Base-by-base conservation (phyloP, 306 rosid species). In the Chamaecrista fasciculata region DNA sequence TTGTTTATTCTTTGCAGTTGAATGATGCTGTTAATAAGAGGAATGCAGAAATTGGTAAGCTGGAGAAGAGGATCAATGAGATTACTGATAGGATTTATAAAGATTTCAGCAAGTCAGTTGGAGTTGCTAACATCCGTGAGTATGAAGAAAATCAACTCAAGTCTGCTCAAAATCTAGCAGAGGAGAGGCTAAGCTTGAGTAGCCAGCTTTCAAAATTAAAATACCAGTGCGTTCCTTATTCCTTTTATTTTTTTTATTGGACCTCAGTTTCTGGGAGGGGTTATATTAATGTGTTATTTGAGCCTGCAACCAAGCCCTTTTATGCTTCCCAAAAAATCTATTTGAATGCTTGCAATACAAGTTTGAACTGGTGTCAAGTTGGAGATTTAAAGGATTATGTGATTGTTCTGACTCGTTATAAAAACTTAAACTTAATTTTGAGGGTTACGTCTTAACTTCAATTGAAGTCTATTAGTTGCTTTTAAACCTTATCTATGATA, bases 101-200 rank as follows among this genome's bases (percentile, higher is more conserved):
- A 79, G 79, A 89, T 75, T 95, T 95, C 67, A 95, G 99, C 81
- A 79, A 71, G 80, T 85, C 96, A 26, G 96, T 95, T 74, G 97
- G 97, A 76, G 99, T 91, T 62, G 89, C 96, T 77, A 95, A 95
- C 81, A 95, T 95, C 43, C 97, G 99, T 42, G 99, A 95, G 77
- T 95, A 95, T 47, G 99, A 95, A 84, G 99, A 95, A 84, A 95
- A 95, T 60, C 91, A 80, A 77, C 97, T 95, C 51, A 83, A 91
- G 79, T 78, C 66, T 47, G 96, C 97, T 39, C 99, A 95, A 61
- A 79, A 79, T 72, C 63, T 85, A 59, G 97, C 99, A n/a, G 99
- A 95, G 52, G 96, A 95, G 77, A 87, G 99, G 84, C 88, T 95
- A 79, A 77, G 81, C 50, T 84, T 95, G 85, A 95, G 89, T 69